phyloP scores from a whole-genome alignment of 23 red algal species.

The Gracilaria gracilis region DNA sequence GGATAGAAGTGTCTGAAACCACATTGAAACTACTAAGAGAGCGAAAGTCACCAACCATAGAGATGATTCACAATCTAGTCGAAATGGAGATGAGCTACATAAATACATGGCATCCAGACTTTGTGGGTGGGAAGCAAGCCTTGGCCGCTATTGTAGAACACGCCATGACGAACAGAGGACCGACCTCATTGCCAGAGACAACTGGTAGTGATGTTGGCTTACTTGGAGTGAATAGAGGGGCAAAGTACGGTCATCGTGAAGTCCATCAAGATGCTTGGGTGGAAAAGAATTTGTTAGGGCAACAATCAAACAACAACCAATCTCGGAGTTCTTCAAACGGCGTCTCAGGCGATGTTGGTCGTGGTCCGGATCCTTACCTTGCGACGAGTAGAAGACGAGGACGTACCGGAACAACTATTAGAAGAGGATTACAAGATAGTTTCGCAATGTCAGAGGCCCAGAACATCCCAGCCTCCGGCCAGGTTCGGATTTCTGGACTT shows the following conservation, averaged over 20 bases:
- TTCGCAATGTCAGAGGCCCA: background rate
- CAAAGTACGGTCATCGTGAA: constrained; percentile 23
- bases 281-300: constrained; percentile 73
- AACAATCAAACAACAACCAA: constrained; percentile 6
- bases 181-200: background rate
- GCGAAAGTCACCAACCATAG: constrained; percentile 82
- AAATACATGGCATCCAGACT: constrained; percentile 93
- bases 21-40: constrained; percentile 76
- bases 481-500: constrained; percentile 39
- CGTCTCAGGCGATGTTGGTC: constrained; percentile 9
- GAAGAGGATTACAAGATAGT: constrained; percentile 36
- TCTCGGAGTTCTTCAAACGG: background rate
- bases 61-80: constrained; percentile 90
- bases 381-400: constrained; percentile 22
- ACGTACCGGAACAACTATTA: background rate
- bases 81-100: constrained; percentile 98
- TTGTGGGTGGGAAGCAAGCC: constrained; percentile 85
- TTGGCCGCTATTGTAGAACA: constrained; percentile 45
- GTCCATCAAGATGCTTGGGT: constrained; percentile 75
- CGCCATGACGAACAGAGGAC: background rate
- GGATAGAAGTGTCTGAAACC: constrained; percentile 71
- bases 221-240: background rate
- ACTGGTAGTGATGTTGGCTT: constrained; percentile 24
- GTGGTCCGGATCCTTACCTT: constrained; percentile 17
- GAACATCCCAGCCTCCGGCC: background rate